These are phyloP conservation scores for Haberlea rhodopensis DNA, from an alignment of 257 asterid species.

Conservation along the genomic window DNA sequence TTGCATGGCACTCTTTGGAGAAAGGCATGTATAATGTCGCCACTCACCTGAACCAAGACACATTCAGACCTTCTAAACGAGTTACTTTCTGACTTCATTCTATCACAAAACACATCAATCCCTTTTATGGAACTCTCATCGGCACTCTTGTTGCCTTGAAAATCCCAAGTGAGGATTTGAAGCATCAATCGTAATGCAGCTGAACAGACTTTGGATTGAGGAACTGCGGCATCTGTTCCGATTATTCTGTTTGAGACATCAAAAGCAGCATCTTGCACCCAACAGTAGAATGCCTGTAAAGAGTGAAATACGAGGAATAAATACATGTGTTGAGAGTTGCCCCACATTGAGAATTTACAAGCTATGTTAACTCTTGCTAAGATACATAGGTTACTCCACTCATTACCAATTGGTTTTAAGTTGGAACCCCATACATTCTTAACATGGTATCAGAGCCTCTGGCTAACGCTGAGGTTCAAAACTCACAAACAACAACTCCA, in stretches of 20 bases:
- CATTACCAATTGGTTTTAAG: no score
- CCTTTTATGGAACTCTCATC: slow-evolving; percentile 49
- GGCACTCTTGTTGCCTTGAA: slow-evolving; percentile 44
- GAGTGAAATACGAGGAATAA: slow-evolving; percentile 15
- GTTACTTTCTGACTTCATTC: slow-evolving; percentile 46
- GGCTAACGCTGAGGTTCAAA: no score
- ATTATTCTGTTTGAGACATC: slow-evolving; percentile 58
- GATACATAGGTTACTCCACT: no score
- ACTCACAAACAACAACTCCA: no score
- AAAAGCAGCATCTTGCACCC: slow-evolving; percentile 91
- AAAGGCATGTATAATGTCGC: slow-evolving; percentile 14
- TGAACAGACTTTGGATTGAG: slow-evolving; percentile 79
- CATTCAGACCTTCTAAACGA: slow-evolving; percentile 58
- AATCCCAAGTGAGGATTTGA: slow-evolving; percentile 94
- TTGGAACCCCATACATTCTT: no score
- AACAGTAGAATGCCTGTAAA: slow-evolving; percentile 65
- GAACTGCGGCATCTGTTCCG: slow-evolving; percentile 61
- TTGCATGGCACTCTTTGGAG: slow-evolving; percentile 6
- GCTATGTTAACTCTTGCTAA: no score
- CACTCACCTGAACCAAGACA: slow-evolving; percentile 73
- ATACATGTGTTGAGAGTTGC: no score
- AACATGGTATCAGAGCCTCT: no score
- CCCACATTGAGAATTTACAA: no score
- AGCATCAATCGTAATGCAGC: slow-evolving; percentile 76
- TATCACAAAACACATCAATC: slow-evolving; percentile 51